Conservation (phyloP, 768 basidiomycete genomes). For the Boletus reticuloceps region DNA sequence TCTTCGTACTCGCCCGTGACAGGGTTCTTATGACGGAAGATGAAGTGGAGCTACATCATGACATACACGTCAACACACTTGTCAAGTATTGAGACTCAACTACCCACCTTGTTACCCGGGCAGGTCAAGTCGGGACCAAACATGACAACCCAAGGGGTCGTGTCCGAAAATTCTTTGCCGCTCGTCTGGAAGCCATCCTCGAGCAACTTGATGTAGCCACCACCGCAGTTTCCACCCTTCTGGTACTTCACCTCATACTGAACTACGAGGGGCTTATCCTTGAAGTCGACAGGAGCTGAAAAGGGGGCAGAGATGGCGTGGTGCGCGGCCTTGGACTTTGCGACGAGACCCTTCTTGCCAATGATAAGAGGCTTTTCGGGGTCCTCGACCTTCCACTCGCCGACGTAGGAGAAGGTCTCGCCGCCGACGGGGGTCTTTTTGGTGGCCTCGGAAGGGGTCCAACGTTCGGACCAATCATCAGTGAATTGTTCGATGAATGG, state of each 20-base stretch:
- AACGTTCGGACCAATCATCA: slow-evolving; percentile 84
- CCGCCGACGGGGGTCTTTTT: slow-evolving; percentile 96
- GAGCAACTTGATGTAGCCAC: slow-evolving; percentile 97
- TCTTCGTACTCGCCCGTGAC: slow-evolving; percentile 92
- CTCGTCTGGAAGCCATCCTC: slow-evolving; percentile 92
- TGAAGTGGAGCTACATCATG: slow-evolving; percentile 82
- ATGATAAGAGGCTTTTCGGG: slow-evolving; percentile 71
- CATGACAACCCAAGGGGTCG: slow-evolving; percentile 95
- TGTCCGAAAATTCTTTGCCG: slow-evolving; percentile 90
- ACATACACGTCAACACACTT: slow-evolving; percentile 1
- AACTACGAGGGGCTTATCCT: slow-evolving; percentile 83
- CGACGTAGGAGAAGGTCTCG: slow-evolving; percentile 97
- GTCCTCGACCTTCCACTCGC: slow-evolving; percentile 95
- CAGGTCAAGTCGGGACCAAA: slow-evolving; percentile 96
- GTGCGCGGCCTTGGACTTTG: slow-evolving; percentile 95
- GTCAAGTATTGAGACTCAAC: not conserved
- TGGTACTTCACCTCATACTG: slow-evolving; percentile 99
- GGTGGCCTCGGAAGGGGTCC: slow-evolving; percentile 96
- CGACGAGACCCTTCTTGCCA: slow-evolving; percentile 90
- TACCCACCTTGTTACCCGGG: slow-evolving; percentile 79
- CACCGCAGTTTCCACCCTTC: slow-evolving; percentile 98
- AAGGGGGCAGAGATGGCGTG: slow-evolving; percentile 98
- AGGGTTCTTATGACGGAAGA: slow-evolving; percentile 97
- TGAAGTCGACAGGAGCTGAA: slow-evolving; percentile 71
- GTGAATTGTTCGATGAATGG: slow-evolving; percentile 98